Percentiles rank a stretch among this genome's conserved stretches.
Conservation (phyloP, 192 early-diverging fungal genomes). For the Bifiguratus adelaidae region DNA sequence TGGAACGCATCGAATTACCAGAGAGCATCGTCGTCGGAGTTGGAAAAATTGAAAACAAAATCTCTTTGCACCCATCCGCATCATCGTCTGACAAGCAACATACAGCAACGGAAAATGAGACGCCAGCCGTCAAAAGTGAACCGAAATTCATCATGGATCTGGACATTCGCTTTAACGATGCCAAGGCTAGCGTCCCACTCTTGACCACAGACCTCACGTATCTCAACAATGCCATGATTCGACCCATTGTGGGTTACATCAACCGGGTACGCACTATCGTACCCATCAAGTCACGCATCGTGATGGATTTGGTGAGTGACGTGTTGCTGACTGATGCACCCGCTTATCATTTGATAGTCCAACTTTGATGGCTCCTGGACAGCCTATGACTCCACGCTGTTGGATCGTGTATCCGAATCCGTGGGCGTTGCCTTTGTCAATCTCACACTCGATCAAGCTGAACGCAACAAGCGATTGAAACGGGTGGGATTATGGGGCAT, state of each 20-base stretch:
- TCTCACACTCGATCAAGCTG: slow-evolving; percentile 71
- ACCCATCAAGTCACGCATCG: slow-evolving; percentile 70
- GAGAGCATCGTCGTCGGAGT: slow-evolving; percentile 33
- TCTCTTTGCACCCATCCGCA: too few species aligned
- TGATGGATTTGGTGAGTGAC: slow-evolving; percentile 53
- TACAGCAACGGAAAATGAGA: too few species aligned
- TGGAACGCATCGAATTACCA: slow-evolving; percentile 57
- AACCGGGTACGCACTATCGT: slow-evolving; percentile 84
- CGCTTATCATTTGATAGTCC: slow-evolving; percentile 20
- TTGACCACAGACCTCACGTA: slow-evolving; percentile 59
- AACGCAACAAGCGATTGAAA: slow-evolving; percentile 71
- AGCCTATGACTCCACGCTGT: slow-evolving; percentile 70
- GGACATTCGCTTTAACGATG: slow-evolving; percentile 80
- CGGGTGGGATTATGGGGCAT: slow-evolving; percentile 86
- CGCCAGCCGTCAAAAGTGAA: slow-evolving; percentile 3
- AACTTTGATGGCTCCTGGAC: slow-evolving; percentile 95
- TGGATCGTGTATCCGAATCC: slow-evolving; percentile 63
- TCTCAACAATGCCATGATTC: slow-evolving; percentile 72
- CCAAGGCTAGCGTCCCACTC: slow-evolving; percentile 82
- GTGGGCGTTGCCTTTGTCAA: slow-evolving; percentile 73
- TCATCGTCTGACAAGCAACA: too few species aligned
- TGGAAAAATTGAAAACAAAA: slow-evolving; percentile 26
- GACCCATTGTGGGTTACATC: slow-evolving; percentile 91
- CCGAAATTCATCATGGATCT: slow-evolving; percentile 56
- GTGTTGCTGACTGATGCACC: background rate